These are phyloP conservation scores for Teratosphaeria nubilosa DNA, from an alignment of 2,329 filamentous ascomycete genomes.

Conservation along the genomic window DNA sequence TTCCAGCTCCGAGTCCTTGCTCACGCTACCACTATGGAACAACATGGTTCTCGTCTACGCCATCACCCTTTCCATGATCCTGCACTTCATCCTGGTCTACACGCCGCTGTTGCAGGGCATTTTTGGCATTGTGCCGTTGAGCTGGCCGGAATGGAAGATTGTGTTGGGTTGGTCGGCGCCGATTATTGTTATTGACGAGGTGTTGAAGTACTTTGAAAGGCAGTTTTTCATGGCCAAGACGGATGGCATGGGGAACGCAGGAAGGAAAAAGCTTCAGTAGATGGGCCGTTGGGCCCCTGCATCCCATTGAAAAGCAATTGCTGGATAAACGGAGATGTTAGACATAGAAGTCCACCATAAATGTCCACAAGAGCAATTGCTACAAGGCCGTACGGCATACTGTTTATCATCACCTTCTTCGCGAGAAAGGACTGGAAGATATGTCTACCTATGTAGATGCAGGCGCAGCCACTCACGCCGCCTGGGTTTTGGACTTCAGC, in stretches of 20 bases:
- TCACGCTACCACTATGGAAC: slow-evolving; percentile 92
- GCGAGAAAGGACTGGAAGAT: too few species aligned
- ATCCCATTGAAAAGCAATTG: neutral
- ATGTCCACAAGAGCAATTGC: too few species aligned
- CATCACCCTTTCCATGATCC: slow-evolving; percentile 80
- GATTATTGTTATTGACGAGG: slow-evolving; percentile 86
- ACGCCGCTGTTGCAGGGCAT: slow-evolving; percentile 76
- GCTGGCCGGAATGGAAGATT: slow-evolving; percentile 82
- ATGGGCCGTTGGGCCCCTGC: neutral
- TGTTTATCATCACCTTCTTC: too few species aligned
- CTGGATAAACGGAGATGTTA: neutral
- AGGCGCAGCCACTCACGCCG: too few species aligned
- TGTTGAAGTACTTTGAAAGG: slow-evolving; percentile 65
- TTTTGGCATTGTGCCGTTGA: slow-evolving; percentile 83
- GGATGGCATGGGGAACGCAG: slow-evolving; percentile 7
- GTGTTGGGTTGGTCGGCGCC: slow-evolving; percentile 80
- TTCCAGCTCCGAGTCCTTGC: slow-evolving; percentile 84
- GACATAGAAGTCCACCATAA: neutral
- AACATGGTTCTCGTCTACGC: slow-evolving; percentile 98
- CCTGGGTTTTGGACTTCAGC: too few species aligned
- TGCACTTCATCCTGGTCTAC: slow-evolving; percentile 92
- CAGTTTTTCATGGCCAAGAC: slow-evolving; percentile 25
- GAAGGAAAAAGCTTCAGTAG: neutral
- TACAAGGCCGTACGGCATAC: too few species aligned
- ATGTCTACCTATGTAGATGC: too few species aligned